Evolutionary conservation across 1,284 basidiomycete species (phyloP).

Genomic region (Wolfiporia cocos): DNA sequence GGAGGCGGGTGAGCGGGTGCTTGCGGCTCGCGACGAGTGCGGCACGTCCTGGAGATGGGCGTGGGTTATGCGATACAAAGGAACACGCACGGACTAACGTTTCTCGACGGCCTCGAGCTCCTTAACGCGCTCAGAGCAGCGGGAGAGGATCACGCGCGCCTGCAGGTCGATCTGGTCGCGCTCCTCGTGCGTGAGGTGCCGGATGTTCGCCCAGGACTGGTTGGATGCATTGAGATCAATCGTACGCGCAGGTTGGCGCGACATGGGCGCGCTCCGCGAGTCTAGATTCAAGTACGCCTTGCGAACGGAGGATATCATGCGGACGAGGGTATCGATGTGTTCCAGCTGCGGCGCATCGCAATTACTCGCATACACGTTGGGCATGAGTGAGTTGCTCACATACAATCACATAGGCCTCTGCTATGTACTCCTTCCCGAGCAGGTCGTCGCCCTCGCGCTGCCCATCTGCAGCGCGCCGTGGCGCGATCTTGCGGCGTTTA

Average conservation of each 20-base stretch:
- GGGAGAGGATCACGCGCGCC: constrained; percentile 74
- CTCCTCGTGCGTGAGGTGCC: constrained; percentile 77
- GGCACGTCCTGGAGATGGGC: constrained; percentile 55
- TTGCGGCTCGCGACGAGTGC: constrained; percentile 56
- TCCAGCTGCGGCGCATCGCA: constrained; percentile 40
- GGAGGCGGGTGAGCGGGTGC: constrained; percentile 57
- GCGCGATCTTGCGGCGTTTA: constrained; percentile 45
- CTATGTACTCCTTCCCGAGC: constrained; percentile 60
- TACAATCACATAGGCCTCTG: constrained; percentile 72
- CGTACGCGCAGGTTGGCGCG: constrained; percentile 42
- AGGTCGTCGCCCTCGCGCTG: constrained; percentile 32
- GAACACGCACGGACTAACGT: too few relatives aligned
- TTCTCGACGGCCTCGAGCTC: constrained; percentile 84
- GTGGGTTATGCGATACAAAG: too few relatives aligned
- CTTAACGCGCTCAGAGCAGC: constrained; percentile 79
- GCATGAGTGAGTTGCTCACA: constrained; percentile 20
- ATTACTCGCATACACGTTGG: background rate
- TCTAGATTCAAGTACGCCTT: constrained; percentile 79
- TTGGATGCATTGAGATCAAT: constrained; percentile 51
- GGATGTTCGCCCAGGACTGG: constrained; percentile 61
- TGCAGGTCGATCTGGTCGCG: constrained; percentile 90
- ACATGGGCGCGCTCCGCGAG: constrained; percentile 41
- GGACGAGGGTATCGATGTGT: constrained; percentile 64
- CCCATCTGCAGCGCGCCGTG: constrained; percentile 28
- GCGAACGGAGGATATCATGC: constrained; percentile 66